These are phyloP conservation scores for Strobilomyces confusus DNA, from an alignment of 768 basidiomycete genomes.

Conservation along the genomic window DNA sequence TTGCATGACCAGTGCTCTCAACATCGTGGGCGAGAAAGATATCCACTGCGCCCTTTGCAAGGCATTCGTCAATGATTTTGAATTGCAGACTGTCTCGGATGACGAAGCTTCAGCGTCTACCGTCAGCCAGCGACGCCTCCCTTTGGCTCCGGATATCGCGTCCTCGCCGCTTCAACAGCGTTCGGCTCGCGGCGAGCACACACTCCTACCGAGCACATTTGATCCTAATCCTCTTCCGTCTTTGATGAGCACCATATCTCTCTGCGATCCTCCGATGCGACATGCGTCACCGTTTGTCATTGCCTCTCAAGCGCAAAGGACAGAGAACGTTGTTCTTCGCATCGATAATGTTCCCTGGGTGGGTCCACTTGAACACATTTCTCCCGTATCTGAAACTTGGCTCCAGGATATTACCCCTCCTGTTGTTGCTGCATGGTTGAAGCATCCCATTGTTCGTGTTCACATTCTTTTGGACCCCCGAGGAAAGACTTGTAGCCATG, in stretches of 20 bases:
- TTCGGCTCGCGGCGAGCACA: slow-evolving; percentile 22
- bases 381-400: slow-evolving; percentile 4
- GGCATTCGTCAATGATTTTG: slow-evolving; percentile 64
- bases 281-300: slow-evolving; percentile 13
- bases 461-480: slow-evolving; percentile 78
- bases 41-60: slow-evolving; percentile 84
- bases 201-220: slow-evolving; percentile 28
- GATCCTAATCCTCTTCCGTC: slow-evolving; percentile 26
- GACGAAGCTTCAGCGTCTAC: slow-evolving; percentile 23
- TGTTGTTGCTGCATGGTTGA: slow-evolving; percentile 64
- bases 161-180: slow-evolving; percentile 25
- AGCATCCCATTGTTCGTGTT: slow-evolving; percentile 57
- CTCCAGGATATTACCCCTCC: slow-evolving; percentile 78
- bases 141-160: slow-evolving; percentile 11
- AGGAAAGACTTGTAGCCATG: slow-evolving; percentile 83
- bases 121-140: slow-evolving; percentile 9
- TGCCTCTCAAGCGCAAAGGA: slow-evolving; percentile 10
- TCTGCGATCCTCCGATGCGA: slow-evolving; percentile 22
- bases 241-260: slow-evolving; percentile 31
- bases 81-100: slow-evolving; percentile 36
- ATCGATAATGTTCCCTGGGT: slow-evolving; percentile 93
- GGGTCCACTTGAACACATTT: slow-evolving; percentile 21
- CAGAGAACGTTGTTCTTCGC: slow-evolving; percentile 60
- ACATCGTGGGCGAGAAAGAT: slow-evolving; percentile 87
- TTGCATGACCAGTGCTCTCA: slow-evolving; percentile 81